Conservation (phyloP, 2,329 filamentous ascomycete genomes). For the Ophiognomonia clavigignenti-juglandacearum region DNA sequence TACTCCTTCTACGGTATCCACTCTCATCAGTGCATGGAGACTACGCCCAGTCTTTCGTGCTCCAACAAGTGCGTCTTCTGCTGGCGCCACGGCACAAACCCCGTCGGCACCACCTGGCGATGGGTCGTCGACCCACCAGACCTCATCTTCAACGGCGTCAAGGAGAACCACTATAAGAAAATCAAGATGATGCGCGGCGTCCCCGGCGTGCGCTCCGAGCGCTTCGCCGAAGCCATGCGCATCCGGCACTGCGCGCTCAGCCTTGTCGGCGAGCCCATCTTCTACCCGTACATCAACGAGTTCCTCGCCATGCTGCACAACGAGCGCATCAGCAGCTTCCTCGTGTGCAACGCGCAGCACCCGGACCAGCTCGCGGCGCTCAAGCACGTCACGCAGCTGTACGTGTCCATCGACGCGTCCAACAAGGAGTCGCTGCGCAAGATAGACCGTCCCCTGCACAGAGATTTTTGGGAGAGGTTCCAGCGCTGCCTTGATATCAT, state of each 20-base stretch:
- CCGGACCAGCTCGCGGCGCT: constrained; percentile 82
- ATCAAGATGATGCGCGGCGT: constrained; percentile 96
- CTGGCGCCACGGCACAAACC: constrained; percentile 97
- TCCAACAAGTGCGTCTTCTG: constrained; percentile 99
- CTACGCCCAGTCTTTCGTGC: constrained; percentile 90
- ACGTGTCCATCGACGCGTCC: constrained; percentile 92
- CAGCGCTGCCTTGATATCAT: constrained; percentile 86
- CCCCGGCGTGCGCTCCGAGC: constrained; percentile 84
- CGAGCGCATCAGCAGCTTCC: constrained; percentile 86
- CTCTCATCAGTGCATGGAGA: constrained; percentile 98
- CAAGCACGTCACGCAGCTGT: constrained; percentile 86
- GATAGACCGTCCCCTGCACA: constrained; percentile 87
- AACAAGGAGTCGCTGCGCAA: constrained; percentile 82
- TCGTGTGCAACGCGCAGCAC: constrained; percentile 96
- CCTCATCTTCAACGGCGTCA: constrained; percentile 84
- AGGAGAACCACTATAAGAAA: constrained; percentile 90
- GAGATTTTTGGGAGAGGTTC: constrained; percentile 98
- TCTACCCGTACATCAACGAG: constrained; percentile 96
- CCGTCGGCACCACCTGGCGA: constrained; percentile 92
- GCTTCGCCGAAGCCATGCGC: constrained; percentile 87
- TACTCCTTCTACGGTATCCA: constrained; percentile 96
- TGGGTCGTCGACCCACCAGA: constrained; percentile 93
- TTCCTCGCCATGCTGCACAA: constrained; percentile 78
- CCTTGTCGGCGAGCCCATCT: constrained; percentile 95
- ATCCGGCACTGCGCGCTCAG: constrained; percentile 91